Conservation (phyloP, 2,329 filamentous ascomycete species). For the Pseudocercospora fuligena region DNA sequence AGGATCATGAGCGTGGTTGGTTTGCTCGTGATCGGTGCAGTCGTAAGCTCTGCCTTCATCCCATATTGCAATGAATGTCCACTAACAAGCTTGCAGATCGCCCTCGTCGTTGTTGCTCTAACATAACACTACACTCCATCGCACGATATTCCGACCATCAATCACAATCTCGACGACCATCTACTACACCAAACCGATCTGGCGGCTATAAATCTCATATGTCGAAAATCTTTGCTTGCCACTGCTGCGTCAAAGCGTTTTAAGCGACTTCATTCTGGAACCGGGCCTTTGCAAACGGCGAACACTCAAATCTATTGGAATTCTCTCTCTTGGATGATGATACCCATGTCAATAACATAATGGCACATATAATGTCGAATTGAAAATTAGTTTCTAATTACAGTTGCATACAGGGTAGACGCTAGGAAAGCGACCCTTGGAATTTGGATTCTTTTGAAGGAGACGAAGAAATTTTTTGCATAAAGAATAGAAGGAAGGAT, state of each 20-base stretch:
- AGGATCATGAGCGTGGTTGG: constrained; percentile 46
- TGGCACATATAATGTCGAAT: constrained; percentile 10
- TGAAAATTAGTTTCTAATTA: constrained; percentile 2
- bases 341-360: constrained; percentile 25
- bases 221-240: constrained; percentile 9
- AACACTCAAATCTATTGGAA: not conserved
- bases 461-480: not conserved
- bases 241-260: constrained; percentile 15
- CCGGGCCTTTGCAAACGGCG: not conserved
- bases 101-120: constrained; percentile 42
- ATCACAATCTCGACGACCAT: not conserved
- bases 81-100: constrained; percentile 34
- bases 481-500: not conserved
- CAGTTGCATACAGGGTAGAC: not conserved
- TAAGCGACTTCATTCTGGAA: not conserved
- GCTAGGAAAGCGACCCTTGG: not conserved
- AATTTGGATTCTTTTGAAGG: not conserved
- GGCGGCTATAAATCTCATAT: not conserved
- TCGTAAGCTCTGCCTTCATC: constrained; percentile 35
- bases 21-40: constrained; percentile 41
- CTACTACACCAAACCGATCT: not conserved
- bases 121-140: constrained; percentile 17
- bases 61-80: not conserved
- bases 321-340: constrained; percentile 12
- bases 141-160: not conserved